These are phyloP conservation scores for Darksidea phi DNA, from an alignment of 495 filamentous ascomycete genomes.

Conservation along the genomic window DNA sequence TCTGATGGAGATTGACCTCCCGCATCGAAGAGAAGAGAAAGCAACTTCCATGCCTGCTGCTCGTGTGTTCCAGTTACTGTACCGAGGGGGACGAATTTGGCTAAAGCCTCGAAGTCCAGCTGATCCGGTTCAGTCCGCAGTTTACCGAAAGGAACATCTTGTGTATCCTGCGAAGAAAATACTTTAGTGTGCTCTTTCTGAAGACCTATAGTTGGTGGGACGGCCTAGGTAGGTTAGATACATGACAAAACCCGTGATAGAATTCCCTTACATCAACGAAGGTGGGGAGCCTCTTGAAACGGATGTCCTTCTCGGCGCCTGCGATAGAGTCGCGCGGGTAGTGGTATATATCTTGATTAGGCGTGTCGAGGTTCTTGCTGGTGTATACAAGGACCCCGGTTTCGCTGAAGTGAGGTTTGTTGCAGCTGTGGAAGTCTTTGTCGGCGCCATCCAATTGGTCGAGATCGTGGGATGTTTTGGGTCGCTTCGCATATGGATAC, in stretches of 20 bases:
- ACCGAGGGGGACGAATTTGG: constrained; percentile 33
- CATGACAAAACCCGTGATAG: constrained; percentile 1
- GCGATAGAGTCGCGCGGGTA: constrained; percentile 41
- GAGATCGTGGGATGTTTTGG: constrained; percentile 62
- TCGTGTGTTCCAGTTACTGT: constrained; percentile 49
- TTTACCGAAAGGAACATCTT: constrained; percentile 52
- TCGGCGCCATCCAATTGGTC: constrained; percentile 60
- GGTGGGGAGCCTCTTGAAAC: constrained; percentile 53
- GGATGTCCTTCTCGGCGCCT: constrained; percentile 51
- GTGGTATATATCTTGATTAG: constrained; percentile 39
- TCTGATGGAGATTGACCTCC: constrained; percentile 52
- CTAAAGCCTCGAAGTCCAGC: constrained; percentile 46
- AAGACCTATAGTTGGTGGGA: constrained; percentile 41
- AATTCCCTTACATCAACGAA: constrained; percentile 44
- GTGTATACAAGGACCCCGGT: constrained; percentile 70
- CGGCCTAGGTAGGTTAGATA: constrained; percentile 40
- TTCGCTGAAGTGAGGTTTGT: constrained; percentile 78
- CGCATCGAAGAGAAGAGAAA: constrained; percentile 83
- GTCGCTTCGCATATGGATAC: constrained; percentile 82
- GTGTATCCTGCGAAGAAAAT: constrained; percentile 18
- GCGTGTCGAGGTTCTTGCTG: constrained; percentile 30
- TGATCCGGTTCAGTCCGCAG: constrained; percentile 22
- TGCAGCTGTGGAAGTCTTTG: constrained; percentile 58
- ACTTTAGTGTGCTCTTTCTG: constrained; percentile 49
- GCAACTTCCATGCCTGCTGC: constrained; percentile 69